phyloP scores from a whole-genome alignment of 352 stramenopile species.

The Phytophthora melonis region DNA sequence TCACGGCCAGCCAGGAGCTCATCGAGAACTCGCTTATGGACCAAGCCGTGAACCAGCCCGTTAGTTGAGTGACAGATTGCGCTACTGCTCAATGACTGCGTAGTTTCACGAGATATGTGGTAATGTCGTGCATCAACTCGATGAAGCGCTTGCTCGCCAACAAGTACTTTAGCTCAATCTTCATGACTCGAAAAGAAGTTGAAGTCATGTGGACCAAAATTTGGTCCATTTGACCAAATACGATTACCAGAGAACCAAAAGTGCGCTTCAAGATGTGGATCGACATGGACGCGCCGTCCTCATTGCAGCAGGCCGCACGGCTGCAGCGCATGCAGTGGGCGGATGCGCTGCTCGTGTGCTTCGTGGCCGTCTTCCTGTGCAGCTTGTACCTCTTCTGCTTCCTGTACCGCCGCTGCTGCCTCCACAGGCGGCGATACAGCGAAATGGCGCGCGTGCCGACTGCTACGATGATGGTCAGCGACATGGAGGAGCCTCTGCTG shows the following conservation, averaged over 20 bases:
- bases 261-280: constrained; percentile 33
- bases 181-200: no score
- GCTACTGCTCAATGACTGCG: neutral
- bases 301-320: constrained; percentile 19
- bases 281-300: constrained; percentile 19
- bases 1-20: constrained; percentile 44
- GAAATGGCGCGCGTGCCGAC: constrained; percentile 36
- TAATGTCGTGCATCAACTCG: no score
- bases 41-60: constrained; percentile 29
- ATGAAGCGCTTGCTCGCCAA: no score
- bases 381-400: constrained; percentile 63
- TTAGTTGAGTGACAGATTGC: constrained; percentile 5
- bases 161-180: no score
- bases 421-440: constrained; percentile 12
- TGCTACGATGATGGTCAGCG: constrained; percentile 48
- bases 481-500: constrained; percentile 80
- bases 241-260: neutral
- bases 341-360: constrained; percentile 48
- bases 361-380: constrained; percentile 57
- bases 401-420: constrained; percentile 54
- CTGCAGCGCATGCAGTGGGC: constrained; percentile 44
- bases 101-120: neutral
- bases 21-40: constrained; percentile 52
- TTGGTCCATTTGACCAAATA: neutral
- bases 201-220: neutral